Evolutionary conservation across 768 basidiomycete species (phyloP).

Genomic region (Panus rudis): DNA sequence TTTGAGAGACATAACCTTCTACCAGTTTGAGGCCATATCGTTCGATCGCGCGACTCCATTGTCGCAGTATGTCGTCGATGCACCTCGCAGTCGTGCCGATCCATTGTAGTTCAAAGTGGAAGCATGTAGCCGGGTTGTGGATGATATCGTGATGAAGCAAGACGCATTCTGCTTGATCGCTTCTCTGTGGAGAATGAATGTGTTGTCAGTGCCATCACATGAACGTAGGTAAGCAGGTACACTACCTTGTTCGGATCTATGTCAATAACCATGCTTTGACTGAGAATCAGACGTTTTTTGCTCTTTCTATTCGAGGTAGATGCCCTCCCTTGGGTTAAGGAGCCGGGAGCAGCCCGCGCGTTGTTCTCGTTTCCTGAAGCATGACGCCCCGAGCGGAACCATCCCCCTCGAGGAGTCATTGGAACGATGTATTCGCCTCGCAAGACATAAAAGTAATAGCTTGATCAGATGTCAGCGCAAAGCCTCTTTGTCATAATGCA

Average conservation of each 20-base stretch:
- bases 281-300: slow-evolving; percentile 64
- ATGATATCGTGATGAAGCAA: slow-evolving; percentile 91
- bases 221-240: not conserved
- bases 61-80: slow-evolving; percentile 81
- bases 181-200: slow-evolving; percentile 41
- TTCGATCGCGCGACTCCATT: slow-evolving; percentile 79
- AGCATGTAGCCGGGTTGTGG: slow-evolving; percentile 90
- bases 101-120: slow-evolving; percentile 98
- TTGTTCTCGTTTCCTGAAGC: slow-evolving; percentile 34
- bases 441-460: slow-evolving; percentile 86
- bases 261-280: slow-evolving; percentile 89
- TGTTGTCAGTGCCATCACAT: not conserved
- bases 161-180: slow-evolving; percentile 83
- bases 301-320: slow-evolving; percentile 28
- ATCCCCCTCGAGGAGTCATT: slow-evolving; percentile 57
- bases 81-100: slow-evolving; percentile 88
- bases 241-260: slow-evolving; percentile 69
- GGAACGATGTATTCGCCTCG: slow-evolving; percentile 69
- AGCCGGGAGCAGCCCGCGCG: slow-evolving; percentile 9
- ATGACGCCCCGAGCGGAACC: slow-evolving; percentile 55
- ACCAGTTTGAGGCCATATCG: slow-evolving; percentile 87
- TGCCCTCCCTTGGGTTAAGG: slow-evolving; percentile 21
- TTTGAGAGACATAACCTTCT: slow-evolving; percentile 89
- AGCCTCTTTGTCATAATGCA: not conserved
- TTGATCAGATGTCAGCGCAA: slow-evolving; percentile 21